Evolutionary conservation across 768 basidiomycete species (phyloP).

Genomic region (Trametes elegans): DNA sequence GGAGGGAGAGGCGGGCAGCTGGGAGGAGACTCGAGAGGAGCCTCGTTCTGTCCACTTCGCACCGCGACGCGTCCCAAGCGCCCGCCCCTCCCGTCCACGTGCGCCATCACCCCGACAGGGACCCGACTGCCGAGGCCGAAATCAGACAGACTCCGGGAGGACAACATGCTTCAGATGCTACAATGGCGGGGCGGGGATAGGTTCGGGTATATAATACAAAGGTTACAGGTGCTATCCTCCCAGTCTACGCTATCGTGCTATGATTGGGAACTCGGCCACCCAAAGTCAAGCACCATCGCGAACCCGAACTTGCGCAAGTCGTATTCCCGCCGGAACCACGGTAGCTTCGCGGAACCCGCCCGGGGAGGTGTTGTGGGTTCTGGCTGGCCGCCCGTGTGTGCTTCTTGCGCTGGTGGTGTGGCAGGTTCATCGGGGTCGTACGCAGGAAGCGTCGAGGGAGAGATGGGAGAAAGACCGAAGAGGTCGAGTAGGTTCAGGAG

Average conservation of each 20-base stretch:
- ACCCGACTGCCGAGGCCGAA: constrained; percentile 1
- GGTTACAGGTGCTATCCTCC: not conserved
- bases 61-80: constrained; percentile 20
- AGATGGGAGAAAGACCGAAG: not conserved
- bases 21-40: too few species aligned
- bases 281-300: constrained; percentile 70
- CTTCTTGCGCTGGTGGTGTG: not conserved
- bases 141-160: not conserved
- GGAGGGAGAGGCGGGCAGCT: not conserved
- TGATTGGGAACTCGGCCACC: constrained; percentile 47
- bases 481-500: not conserved
- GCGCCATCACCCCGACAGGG: constrained; percentile 9
- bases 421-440: not conserved
- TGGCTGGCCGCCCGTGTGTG: not conserved
- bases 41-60: constrained; percentile 9
- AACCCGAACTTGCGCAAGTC: constrained; percentile 75
- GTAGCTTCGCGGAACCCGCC: not conserved
- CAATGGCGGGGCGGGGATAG: not conserved
- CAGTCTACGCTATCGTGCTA: not conserved
- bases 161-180: too few species aligned
- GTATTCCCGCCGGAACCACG: constrained; percentile 49
- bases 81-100: constrained; percentile 13
- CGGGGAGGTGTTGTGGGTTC: not conserved
- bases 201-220: constrained; percentile 1
- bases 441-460: not conserved